A percentile compares a stretch with the other conserved stretches of the same genome.
Conservation (phyloP, 2,329 filamentous ascomycete species). For the Epichloe baconii region DNA sequence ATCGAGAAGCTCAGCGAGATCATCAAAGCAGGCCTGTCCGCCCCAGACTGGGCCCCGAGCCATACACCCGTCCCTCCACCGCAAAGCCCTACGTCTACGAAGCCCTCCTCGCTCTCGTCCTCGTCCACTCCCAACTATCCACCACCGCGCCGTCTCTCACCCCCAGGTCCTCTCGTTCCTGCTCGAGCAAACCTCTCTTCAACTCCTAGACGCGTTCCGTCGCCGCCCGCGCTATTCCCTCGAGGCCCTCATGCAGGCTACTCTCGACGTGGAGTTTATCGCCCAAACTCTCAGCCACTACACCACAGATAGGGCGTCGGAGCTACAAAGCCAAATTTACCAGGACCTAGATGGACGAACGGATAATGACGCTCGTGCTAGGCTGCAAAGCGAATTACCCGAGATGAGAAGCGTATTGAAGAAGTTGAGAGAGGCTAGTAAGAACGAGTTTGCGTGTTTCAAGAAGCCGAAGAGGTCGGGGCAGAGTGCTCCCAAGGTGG, state of each 20-base stretch:
- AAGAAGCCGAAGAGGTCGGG: conserved; percentile 44
- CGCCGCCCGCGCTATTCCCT: conserved; percentile 57
- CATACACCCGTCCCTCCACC: conserved; percentile 49
- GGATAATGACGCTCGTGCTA: conserved; percentile 69
- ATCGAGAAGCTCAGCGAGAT: conserved; percentile 54
- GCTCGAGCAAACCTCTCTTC: conserved; percentile 65
- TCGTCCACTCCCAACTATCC: conserved; percentile 81
- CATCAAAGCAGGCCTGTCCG: conserved; percentile 59
- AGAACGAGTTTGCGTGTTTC: conserved; percentile 81
- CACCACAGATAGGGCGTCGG: conserved; percentile 67
- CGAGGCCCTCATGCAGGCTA: conserved; percentile 85
- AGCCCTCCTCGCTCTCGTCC: conserved; percentile 69
- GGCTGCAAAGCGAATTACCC: conserved; percentile 74
- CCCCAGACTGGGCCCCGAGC: conserved; percentile 54
- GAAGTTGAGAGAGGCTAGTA: conserved; percentile 65
- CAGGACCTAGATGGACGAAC: conserved; percentile 80
- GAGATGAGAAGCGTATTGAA: conserved; percentile 84
- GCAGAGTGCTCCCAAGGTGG: conserved; percentile 18
- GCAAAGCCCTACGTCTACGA: conserved; percentile 86
- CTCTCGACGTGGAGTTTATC: conserved; percentile 91
- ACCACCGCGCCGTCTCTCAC: conserved; percentile 69
- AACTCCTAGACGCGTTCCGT: conserved; percentile 72
- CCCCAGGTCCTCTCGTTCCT: conserved; percentile 72
- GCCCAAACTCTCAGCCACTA: conserved; percentile 87
- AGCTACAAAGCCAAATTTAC: conserved; percentile 83